Percentiles rank a stretch among this genome's conserved stretches.
These are phyloP conservation scores for Baeospora myosura DNA, from an alignment of 1,284 basidiomycete genomes.

Conservation along the genomic window DNA sequence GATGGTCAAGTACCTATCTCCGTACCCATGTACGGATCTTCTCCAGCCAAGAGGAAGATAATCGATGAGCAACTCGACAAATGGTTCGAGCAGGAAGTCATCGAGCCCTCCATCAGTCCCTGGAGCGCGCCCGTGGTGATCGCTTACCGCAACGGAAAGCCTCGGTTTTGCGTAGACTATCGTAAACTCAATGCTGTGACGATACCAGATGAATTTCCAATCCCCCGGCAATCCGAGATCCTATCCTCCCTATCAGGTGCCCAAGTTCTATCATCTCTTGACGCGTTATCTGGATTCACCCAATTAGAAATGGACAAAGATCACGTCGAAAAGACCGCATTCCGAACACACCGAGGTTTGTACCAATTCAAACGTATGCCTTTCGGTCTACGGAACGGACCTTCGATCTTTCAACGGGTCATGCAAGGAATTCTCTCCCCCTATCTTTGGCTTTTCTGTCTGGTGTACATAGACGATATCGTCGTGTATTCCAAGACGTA, in stretches of 20 bases:
- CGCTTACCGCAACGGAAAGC: constrained; percentile 1
- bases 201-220: background rate
- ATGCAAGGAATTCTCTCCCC: constrained; percentile 6
- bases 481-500: constrained; percentile 5
- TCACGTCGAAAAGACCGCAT: constrained; percentile 2
- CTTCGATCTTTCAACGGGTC: constrained; percentile 8
- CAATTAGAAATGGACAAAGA: background rate
- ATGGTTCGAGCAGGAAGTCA: constrained; percentile 13
- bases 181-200: too few species aligned
- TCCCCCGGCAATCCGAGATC: background rate
- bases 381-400: constrained; percentile 9
- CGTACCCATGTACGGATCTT: constrained; percentile 6
- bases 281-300: background rate
- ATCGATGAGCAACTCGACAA: constrained; percentile 15
- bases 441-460: background rate
- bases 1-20: background rate
- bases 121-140: background rate
- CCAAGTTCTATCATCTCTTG: background rate
- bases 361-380: constrained; percentile 11
- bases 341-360: constrained; percentile 8
- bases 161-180: background rate
- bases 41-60: too few species aligned
- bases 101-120: background rate
- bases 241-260: background rate
- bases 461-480: constrained; percentile 1